These are phyloP conservation scores for Tolypocladium nubicola DNA, from an alignment of 2,329 filamentous ascomycete species.

Conservation along the genomic window DNA sequence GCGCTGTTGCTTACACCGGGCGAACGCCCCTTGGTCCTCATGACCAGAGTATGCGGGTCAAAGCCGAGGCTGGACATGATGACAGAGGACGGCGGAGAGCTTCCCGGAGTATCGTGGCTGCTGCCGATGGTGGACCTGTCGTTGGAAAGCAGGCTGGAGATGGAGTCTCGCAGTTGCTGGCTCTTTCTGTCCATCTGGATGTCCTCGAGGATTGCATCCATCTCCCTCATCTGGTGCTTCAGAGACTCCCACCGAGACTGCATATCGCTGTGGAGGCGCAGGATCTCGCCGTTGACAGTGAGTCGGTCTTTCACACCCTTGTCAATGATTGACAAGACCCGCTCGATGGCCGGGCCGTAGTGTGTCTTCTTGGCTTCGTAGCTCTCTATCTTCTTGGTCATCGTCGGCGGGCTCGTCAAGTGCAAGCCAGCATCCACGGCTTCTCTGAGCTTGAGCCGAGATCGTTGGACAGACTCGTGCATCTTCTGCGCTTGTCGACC, in stretches of 20 bases:
- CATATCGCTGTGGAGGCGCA: conserved; percentile 78
- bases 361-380: conserved; percentile 94
- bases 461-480: conserved; percentile 89
- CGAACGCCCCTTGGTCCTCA: conserved; percentile 35
- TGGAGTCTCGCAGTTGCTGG: conserved; percentile 79
- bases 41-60: conserved; percentile 33
- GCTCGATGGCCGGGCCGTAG: conserved; percentile 86
- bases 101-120: conserved; percentile 59
- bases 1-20: conserved; percentile 35
- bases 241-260: conserved; percentile 70
- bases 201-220: conserved; percentile 68
- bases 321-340: conserved; percentile 85
- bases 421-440: conserved; percentile 66
- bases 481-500: conserved; percentile 90
- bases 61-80: conserved; percentile 47
- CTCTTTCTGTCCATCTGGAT: conserved; percentile 50
- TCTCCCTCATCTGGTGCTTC: conserved; percentile 64
- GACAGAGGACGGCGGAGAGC: conserved; percentile 51
- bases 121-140: conserved; percentile 65
- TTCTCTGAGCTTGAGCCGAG: conserved; percentile 71
- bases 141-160: conserved; percentile 83
- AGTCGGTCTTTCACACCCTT: conserved; percentile 92
- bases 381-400: conserved; percentile 78
- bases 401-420: conserved; percentile 55
- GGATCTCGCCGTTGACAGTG: conserved; percentile 91